A percentile compares a stretch with the other conserved stretches of the same genome.
Conservation (phyloP, 75 land plant species). For the Sequoiadendron giganteum region DNA sequence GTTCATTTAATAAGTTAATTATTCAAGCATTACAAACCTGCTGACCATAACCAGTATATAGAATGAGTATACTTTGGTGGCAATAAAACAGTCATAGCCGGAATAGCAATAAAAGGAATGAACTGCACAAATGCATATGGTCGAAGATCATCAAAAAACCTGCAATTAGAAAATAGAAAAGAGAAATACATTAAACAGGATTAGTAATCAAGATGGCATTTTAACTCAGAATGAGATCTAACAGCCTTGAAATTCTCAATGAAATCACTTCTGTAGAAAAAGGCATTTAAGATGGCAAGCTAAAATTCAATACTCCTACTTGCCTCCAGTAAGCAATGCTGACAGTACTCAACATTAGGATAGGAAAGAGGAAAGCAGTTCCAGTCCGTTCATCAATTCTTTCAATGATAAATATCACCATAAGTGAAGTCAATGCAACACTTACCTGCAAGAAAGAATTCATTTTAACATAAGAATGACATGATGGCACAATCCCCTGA, state of each 20-base stretch:
- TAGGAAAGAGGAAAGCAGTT: slow-evolving; percentile 52
- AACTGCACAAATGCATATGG: slow-evolving; percentile 60
- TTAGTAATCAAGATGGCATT: not conserved
- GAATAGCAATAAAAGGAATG: slow-evolving; percentile 71
- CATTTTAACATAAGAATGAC: not conserved
- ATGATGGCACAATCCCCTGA: not conserved
- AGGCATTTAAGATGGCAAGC: not conserved
- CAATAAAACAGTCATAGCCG: slow-evolving; percentile 49
- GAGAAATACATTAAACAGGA: slow-evolving; percentile 2
- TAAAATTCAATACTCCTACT: not conserved
- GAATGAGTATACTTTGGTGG: slow-evolving; percentile 80
- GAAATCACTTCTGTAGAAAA: not conserved
- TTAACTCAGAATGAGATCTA: not conserved
- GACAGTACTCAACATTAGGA: slow-evolving; percentile 45
- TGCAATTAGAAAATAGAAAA: slow-evolving; percentile 34
- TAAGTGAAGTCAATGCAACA: slow-evolving; percentile 57
- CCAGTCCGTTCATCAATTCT: slow-evolving; percentile 69
- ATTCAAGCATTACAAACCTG: slow-evolving; percentile 44
- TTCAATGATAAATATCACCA: slow-evolving; percentile 69
- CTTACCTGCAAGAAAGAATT: slow-evolving; percentile 61
- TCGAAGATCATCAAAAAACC: slow-evolving; percentile 76
- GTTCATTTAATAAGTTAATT: not conserved
- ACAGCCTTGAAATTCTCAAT: not conserved
- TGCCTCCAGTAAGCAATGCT: slow-evolving; percentile 74
- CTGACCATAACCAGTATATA: slow-evolving; percentile 70